A percentile compares a stretch with the other conserved stretches of the same genome.
These are phyloP conservation scores for Akanthomyces lecanii DNA, from an alignment of 2,329 filamentous ascomycete species.

Conservation along the genomic window DNA sequence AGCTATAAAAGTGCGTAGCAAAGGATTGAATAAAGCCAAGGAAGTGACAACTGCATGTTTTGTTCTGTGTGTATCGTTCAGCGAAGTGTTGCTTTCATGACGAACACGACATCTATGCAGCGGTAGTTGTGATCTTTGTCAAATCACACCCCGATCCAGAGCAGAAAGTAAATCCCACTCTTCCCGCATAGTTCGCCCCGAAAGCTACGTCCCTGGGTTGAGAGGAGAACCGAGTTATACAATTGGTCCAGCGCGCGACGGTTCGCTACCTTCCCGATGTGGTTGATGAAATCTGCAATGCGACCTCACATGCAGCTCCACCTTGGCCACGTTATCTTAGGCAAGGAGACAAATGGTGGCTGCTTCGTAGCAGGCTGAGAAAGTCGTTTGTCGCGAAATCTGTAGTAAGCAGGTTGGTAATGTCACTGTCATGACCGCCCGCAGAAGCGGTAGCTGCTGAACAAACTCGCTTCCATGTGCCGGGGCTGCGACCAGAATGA, in stretches of 20 bases:
- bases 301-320: conserved; percentile 3
- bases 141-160: not conserved
- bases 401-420: not conserved
- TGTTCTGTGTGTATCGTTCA: not conserved
- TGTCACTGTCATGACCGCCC: not conserved
- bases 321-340: not conserved
- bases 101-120: not conserved
- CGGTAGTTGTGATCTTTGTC: not conserved
- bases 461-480: not conserved
- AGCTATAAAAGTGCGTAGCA: not conserved
- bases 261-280: conserved; percentile 13
- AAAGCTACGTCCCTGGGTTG: not conserved
- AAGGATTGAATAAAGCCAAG: not conserved
- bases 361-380: not conserved
- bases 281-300: conserved; percentile 15
- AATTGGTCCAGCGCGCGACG: not conserved
- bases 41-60: not conserved
- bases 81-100: not conserved
- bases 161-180: not conserved
- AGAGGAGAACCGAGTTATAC: not conserved
- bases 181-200: not conserved
- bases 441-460: not conserved
- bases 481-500: not conserved
- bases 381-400: not conserved
- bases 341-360: not conserved